These are phyloP conservation scores for Pseudogymnoascus sp. DNA, from an alignment of 2,329 filamentous ascomycete species.

Conservation along the genomic window DNA sequence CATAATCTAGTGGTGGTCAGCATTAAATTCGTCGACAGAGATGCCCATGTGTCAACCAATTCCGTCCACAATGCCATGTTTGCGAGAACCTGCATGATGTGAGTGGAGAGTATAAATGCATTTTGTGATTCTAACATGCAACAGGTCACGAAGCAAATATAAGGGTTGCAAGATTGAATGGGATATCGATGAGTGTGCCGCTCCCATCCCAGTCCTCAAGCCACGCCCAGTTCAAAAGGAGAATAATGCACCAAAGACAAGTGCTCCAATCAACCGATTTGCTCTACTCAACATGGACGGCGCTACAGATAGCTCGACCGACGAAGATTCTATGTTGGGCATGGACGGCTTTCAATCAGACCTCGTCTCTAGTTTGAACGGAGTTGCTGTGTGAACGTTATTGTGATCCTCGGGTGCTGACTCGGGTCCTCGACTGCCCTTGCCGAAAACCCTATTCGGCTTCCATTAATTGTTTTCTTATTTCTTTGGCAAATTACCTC, in stretches of 20 bases:
- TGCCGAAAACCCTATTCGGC: background rate
- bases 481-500: background rate
- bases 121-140: conserved; percentile 15
- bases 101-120: conserved; percentile 22
- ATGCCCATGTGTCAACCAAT: conserved; percentile 66
- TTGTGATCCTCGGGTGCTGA: background rate
- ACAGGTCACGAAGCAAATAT: conserved; percentile 49
- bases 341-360: background rate
- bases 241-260: conserved; percentile 30
- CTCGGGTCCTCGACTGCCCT: too few relatives aligned
- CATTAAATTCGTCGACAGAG: conserved; percentile 49
- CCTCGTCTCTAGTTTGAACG: background rate
- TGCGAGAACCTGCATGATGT: conserved; percentile 72
- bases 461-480: background rate
- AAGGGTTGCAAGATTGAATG: conserved; percentile 64
- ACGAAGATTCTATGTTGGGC: background rate
- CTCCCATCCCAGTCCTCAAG: conserved; percentile 18
- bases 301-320: background rate
- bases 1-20: conserved; percentile 67
- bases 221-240: conserved; percentile 25
- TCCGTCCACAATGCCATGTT: conserved; percentile 69
- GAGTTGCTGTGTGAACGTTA: background rate
- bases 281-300: conserved; percentile 47
- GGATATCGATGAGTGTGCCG: conserved; percentile 63
- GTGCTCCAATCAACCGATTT: conserved; percentile 50